Evolutionary conservation across 805 yeast species (phyloP), one percentile per base, ranked within the genome.

Genomic region (Huiozyma naganishii): DNA sequence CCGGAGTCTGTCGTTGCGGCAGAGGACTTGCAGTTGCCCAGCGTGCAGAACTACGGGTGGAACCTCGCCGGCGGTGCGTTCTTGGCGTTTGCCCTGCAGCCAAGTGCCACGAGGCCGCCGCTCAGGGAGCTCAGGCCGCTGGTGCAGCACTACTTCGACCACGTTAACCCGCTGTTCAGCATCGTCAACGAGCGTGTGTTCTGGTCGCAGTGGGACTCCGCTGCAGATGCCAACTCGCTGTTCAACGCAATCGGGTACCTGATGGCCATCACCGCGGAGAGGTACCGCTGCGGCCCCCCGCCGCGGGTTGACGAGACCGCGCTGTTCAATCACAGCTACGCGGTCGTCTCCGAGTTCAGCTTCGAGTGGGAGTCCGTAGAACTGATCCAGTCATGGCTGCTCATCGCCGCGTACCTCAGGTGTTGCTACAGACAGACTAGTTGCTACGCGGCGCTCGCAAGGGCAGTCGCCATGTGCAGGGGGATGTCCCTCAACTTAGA

Each of bases 21-120:
- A 6, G 49, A 57, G 23, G 53, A 61, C 11, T 64, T 76, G 10
- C 52, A 59, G 9, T 47, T 72, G n/a, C 83, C 83, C 5, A 58
- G 83, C 39, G 63, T 69, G n/a, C 81, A 79, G 53, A 72, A 69
- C 41, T 79, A 74, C 51, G 83, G 81, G 11, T 79, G 83, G 83
- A 79, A 79, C 54, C 62, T 77, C 74, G 65, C 72, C n/a, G 83
- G 83, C 1, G 69, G 69, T 29, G 72, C 71, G 51, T 79, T 74
- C 52, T 48, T 76, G 13, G 48, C 46, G 34, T 73, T 73, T 8
- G 6, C 42, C 5, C 23, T 17, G 23, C 23, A 17, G 23, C 23
- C 23, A 2, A 17, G n/a, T n/a, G n/a, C n/a, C n/a, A n/a, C n/a
- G n/a, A 45, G 23, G 4, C 23, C 23, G 4, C 23, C 4, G 23